Base-by-base conservation (phyloP, 306 rosid genomes). In the Prunus mume region DNA sequence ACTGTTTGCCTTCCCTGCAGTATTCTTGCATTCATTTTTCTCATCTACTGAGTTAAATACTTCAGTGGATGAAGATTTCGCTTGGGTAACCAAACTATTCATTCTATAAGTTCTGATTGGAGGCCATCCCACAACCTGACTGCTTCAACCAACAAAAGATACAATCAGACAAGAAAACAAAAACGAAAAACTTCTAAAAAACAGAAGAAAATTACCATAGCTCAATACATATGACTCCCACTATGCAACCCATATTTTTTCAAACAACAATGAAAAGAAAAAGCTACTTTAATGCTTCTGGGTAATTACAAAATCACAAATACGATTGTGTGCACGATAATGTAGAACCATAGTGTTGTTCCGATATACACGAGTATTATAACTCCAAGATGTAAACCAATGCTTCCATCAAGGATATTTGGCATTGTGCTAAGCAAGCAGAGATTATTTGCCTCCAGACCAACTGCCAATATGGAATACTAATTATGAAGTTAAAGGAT, bases 111-210 rank as follows among this genome's bases (percentile, higher is more conserved):
- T 43, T 83, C 90, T 78, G 83, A 95, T 85, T 41, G 99, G 99
- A 65, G 99, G 99, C 99, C 99, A 95, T 65, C 99, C 99, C 80
- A 95, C 96, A 50, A 91, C 92, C 87, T 92, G 97, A 84, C 96
- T 95, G 88, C 82, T 73, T 28, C 70, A 78, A 72, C 78, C 68
- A 83, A 58, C 80, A 71, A 64, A 64, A 69, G 52, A 60, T 28
- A 9, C 63, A 60, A 60, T 77, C 73, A 85, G 83, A 62, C 17
- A 65, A 73, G 27, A 74, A 70, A 79, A 28, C 13, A 72, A 73
- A 73, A 55, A n/a, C 25, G 11, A 20, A 66, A n/a, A 3, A 15
- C 14, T 25, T 28, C 0, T 3, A 5, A 25, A 41, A 27, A 51
- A 12, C 12, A 12, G 30, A 15, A 34, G 13, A 25, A 28, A 32